A percentile compares a stretch with the other conserved stretches of the same genome.
phyloP scores from a whole-genome alignment of 163 green algal species.

The Prototheca stagnorum region DNA sequence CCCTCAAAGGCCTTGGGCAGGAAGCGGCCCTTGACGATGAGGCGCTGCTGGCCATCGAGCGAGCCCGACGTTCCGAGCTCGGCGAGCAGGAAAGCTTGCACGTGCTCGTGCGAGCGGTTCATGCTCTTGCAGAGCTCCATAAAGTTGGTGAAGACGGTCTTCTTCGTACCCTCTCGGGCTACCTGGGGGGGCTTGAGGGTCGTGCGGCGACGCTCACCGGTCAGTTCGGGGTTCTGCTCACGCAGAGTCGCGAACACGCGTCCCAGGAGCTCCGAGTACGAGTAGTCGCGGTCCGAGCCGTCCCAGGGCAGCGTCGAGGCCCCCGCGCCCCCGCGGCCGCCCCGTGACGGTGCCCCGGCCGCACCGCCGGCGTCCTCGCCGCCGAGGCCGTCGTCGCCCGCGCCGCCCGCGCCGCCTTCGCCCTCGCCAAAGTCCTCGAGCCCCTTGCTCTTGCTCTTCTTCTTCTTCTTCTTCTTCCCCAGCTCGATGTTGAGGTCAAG shows the following conservation, averaged over 20 bases:
- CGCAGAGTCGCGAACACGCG: slow-evolving; percentile 92
- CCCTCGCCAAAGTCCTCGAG: slow-evolving; percentile 2
- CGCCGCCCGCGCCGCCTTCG: slow-evolving; percentile 8
- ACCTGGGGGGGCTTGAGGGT: slow-evolving; percentile 96
- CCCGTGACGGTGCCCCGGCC: slow-evolving; percentile 16
- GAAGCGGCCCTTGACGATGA: slow-evolving; percentile 96
- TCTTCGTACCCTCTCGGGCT: slow-evolving; percentile 96
- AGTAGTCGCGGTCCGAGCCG: slow-evolving; percentile 84
- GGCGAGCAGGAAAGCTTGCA: slow-evolving; percentile 73
- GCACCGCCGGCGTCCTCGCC: slow-evolving; percentile 19
- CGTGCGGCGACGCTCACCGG: slow-evolving; percentile 79
- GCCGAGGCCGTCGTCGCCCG: neutral
- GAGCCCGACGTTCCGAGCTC: slow-evolving; percentile 54
- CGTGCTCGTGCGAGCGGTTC: slow-evolving; percentile 87
- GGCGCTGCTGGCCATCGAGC: slow-evolving; percentile 84
- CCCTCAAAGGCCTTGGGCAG: slow-evolving; percentile 96
- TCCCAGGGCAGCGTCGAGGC: slow-evolving; percentile 64
- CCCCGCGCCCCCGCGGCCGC: slow-evolving; percentile 24
- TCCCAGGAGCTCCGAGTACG: slow-evolving; percentile 91
- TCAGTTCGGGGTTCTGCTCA: slow-evolving; percentile 95
- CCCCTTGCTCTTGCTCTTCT: slow-evolving; percentile 19
- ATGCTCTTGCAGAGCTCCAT: slow-evolving; percentile 96
- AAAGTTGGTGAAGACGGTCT: slow-evolving; percentile 99
- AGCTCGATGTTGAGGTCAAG: slow-evolving; percentile 9
- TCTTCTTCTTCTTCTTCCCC: slow-evolving; percentile 43